These are phyloP conservation scores for Bryum argenteum DNA, from an alignment of 225 moss, liverwort and hornwort genomes.

Conservation along the genomic window DNA sequence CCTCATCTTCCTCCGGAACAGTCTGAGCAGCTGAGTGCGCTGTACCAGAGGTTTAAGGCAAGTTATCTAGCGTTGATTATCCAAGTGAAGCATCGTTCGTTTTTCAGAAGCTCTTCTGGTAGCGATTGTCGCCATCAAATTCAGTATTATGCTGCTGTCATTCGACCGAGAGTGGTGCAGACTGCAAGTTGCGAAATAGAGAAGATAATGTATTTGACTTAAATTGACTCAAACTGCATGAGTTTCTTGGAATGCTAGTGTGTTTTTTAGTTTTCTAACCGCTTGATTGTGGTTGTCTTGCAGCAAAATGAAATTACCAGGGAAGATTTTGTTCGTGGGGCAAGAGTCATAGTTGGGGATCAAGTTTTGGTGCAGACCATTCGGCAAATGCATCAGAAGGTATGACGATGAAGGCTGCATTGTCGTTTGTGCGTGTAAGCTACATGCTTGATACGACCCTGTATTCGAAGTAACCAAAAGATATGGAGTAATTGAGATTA, in stretches of 20 bases:
- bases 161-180: background rate
- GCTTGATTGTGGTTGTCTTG: constrained; percentile 19
- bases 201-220: background rate
- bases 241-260: background rate
- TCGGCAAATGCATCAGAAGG: constrained; percentile 94
- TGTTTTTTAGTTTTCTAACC: constrained; percentile 6
- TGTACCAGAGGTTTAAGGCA: constrained; percentile 91
- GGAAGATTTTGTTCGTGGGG: constrained; percentile 97
- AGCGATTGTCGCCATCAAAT: background rate
- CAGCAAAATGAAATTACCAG: constrained; percentile 93
- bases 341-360: constrained; percentile 92
- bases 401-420: constrained; percentile 24
- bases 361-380: constrained; percentile 89
- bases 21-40: constrained; percentile 62
- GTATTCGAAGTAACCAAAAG: background rate
- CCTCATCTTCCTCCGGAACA: constrained; percentile 89
- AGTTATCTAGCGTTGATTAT: constrained; percentile 18
- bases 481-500: background rate
- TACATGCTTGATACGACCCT: background rate
- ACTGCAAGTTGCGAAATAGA: background rate
- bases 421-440: constrained; percentile 5
- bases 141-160: background rate
- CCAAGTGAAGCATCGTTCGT: background rate
- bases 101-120: background rate
- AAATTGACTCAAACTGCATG: background rate